Percentiles rank a stretch among this genome's conserved stretches.
Evolutionary conservation across 1,284 basidiomycete species (phyloP).

Genomic region (Rugosomyces carneus): DNA sequence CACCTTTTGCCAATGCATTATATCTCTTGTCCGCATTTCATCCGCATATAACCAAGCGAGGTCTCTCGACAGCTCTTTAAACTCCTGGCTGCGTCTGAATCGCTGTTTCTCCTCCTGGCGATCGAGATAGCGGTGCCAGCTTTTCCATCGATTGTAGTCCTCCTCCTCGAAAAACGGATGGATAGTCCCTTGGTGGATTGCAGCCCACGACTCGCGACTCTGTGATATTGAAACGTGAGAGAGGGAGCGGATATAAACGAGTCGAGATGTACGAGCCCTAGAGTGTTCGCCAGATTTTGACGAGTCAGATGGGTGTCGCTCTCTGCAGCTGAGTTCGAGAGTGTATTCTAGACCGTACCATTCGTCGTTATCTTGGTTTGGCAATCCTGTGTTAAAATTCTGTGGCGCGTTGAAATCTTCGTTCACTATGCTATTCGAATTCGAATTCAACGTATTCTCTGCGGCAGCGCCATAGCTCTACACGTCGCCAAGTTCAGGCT

Average conservation of each 20-base stretch:
- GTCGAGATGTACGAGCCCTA: slow-evolving; percentile 23
- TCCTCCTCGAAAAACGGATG: slow-evolving; percentile 34
- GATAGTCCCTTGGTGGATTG: slow-evolving; percentile 31
- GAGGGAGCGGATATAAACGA: background rate
- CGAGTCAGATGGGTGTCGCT: slow-evolving; percentile 29
- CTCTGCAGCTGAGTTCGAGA: slow-evolving; percentile 35
- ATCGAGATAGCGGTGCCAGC: slow-evolving; percentile 17
- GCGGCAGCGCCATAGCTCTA: slow-evolving; percentile 9
- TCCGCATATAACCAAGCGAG: slow-evolving; percentile 32
- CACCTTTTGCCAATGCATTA: slow-evolving; percentile 27
- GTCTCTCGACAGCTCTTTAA: slow-evolving; percentile 28
- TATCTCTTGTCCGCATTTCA: slow-evolving; percentile 29
- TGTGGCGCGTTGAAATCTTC: background rate
- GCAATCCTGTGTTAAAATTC: background rate
- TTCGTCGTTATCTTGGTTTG: slow-evolving; percentile 23
- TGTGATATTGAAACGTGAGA: slow-evolving; percentile 15
- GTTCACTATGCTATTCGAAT: no score
- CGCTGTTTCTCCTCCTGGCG: slow-evolving; percentile 28
- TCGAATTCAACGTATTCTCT: background rate
- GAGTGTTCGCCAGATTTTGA: slow-evolving; percentile 37
- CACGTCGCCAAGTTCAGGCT: background rate
- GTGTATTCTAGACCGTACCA: slow-evolving; percentile 42
- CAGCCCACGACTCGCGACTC: slow-evolving; percentile 41
- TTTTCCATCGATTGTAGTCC: slow-evolving; percentile 22
- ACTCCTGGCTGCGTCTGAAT: slow-evolving; percentile 28